A percentile compares a stretch with the other conserved stretches of the same genome.
Conservation (phyloP, 148 eudicot species). For the Camellia sinensis region DNA sequence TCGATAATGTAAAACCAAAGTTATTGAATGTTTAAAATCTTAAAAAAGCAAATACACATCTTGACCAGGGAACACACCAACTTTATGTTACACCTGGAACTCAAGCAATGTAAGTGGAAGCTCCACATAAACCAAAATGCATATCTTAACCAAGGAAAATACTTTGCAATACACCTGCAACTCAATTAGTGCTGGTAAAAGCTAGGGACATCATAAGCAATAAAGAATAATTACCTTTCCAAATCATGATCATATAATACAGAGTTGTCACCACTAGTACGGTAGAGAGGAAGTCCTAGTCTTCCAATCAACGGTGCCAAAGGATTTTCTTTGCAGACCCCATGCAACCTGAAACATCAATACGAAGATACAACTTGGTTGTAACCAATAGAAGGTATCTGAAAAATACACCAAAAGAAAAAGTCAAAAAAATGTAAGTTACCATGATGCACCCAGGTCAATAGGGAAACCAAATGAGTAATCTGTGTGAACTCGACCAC, state of each 20-base stretch:
- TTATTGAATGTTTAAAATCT: background rate
- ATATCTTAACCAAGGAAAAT: background rate
- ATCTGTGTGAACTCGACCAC: constrained; percentile 93
- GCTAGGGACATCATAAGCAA: background rate
- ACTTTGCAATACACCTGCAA: background rate
- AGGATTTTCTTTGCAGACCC: constrained; percentile 94
- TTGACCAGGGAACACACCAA: background rate
- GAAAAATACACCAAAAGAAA: background rate
- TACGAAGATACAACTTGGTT: background rate
- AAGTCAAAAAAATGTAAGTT: constrained; percentile 11
- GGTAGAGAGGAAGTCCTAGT: constrained; percentile 93
- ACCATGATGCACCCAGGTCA: constrained; percentile 99
- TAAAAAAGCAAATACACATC: background rate
- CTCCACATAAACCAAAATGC: background rate
- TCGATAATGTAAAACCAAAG: background rate
- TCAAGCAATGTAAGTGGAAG: too few species aligned
- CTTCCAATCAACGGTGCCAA: constrained; percentile 92
- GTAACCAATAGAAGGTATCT: background rate
- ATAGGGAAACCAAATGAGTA: constrained; percentile 95
- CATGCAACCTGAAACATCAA: constrained; percentile 78
- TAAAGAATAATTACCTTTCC: constrained; percentile 57
- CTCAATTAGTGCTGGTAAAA: background rate
- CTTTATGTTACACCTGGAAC: background rate
- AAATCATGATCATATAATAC: constrained; percentile 97
- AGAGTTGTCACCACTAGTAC: constrained; percentile 96